phyloP scores from a whole-genome alignment of 208 protist species.

The Crithidia thermophila region DNA sequence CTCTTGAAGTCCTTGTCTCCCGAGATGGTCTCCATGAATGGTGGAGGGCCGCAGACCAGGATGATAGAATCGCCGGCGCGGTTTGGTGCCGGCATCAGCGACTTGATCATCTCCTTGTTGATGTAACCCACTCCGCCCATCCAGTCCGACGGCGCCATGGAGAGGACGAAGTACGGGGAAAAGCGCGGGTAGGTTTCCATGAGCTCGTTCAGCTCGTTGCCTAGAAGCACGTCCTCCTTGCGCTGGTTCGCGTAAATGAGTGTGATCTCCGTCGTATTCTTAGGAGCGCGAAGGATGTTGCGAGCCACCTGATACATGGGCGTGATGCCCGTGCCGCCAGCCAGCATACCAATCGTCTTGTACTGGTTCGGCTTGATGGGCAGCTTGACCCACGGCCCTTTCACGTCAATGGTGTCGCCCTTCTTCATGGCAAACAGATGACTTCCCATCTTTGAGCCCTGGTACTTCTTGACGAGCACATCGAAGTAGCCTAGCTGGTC shows the following conservation, averaged over 20 bases:
- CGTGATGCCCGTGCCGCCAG: conserved; percentile 93
- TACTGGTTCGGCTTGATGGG: conserved; percentile 90
- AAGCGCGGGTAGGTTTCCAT: conserved; percentile 90
- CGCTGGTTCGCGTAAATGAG: conserved; percentile 92
- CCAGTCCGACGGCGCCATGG: conserved; percentile 87
- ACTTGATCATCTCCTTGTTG: conserved; percentile 91
- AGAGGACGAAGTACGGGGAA: conserved; percentile 93
- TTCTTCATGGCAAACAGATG: conserved; percentile 93
- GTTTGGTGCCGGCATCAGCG: conserved; percentile 85
- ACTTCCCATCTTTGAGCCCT: conserved; percentile 87
- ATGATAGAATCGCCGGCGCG: conserved; percentile 81
- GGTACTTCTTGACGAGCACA: conserved; percentile 91
- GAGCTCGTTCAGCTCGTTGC: conserved; percentile 91
- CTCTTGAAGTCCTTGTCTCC: conserved; percentile 90
- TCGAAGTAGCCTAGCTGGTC: conserved; percentile 92
- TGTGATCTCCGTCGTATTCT: conserved; percentile 88
- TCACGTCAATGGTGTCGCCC: conserved; percentile 91
- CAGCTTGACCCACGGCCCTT: conserved; percentile 91
- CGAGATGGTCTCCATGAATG: conserved; percentile 88
- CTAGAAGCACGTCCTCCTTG: conserved; percentile 94
- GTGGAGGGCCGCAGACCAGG: conserved; percentile 86
- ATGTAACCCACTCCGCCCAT: conserved; percentile 90
- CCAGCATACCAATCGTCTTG: conserved; percentile 93
- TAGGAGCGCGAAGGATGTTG: conserved; percentile 69
- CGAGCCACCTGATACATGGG: conserved; percentile 94